Percentiles rank a stretch among this genome's conserved stretches.
phyloP scores from a whole-genome alignment of 768 basidiomycete genomes.

The Nidularia sp. region DNA sequence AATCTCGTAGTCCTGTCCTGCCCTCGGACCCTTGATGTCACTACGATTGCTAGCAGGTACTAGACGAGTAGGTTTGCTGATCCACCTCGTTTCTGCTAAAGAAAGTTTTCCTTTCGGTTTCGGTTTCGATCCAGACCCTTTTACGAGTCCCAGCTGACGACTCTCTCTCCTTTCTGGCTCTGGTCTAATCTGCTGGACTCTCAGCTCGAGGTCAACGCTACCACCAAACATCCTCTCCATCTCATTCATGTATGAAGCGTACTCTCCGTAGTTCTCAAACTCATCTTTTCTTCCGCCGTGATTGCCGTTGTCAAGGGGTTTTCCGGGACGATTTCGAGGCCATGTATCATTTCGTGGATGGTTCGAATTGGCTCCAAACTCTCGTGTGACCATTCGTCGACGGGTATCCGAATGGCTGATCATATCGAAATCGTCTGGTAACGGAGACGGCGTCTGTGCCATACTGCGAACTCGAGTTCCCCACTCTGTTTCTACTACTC shows the following conservation, averaged over 20 bases:
- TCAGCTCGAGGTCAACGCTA: constrained; percentile 15
- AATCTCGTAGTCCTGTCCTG: constrained; percentile 39
- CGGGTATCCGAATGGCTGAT: constrained; percentile 16
- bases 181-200: constrained; percentile 9
- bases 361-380: neutral
- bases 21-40: constrained; percentile 15
- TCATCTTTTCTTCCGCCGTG: constrained; percentile 9
- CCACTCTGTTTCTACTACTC: constrained; percentile 16
- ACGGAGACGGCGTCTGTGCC: constrained; percentile 20
- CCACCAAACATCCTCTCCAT: constrained; percentile 22
- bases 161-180: constrained; percentile 6
- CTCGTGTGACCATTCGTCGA: constrained; percentile 6
- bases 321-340: no score
- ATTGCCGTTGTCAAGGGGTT: no score
- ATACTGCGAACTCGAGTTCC: constrained; percentile 9
- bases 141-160: constrained; percentile 8
- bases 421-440: constrained; percentile 36
- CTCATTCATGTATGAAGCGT: constrained; percentile 24
- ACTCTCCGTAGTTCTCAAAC: constrained; percentile 29
- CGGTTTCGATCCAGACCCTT: constrained; percentile 2
- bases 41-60: constrained; percentile 9
- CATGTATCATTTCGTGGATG: constrained; percentile 3
- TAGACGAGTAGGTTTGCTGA: constrained; percentile 13
- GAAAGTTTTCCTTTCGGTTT: constrained; percentile 6
- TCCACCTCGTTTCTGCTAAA: constrained; percentile 11